Base-by-base conservation (phyloP, 345 rosid genomes). In the Linum usitatissimum region DNA sequence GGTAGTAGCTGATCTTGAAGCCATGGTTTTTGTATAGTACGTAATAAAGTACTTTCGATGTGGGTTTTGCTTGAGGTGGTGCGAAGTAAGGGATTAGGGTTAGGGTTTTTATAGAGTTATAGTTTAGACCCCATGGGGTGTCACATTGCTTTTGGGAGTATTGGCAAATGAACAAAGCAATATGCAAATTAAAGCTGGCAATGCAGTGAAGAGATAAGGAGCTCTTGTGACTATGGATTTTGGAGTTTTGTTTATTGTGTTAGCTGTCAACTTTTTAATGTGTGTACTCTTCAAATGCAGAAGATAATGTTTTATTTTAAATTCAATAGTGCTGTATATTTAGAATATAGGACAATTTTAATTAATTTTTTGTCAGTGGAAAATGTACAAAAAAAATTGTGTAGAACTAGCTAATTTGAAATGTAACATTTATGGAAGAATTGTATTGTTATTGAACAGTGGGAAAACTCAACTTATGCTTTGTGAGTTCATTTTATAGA, bases 1-100 rank as follows among this genome's bases (percentile, higher is more conserved):
- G 65, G 77, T 77, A 51, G 75, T 55, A 60, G 71, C 63, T 59
- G 28, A 23, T 23, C 63, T 86, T 65, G 86, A 68, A 49, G 72
- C 83, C 84, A 83, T 77, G 54, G 30, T 36, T 30, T n/a, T 17
- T 30, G 53, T 49, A 39, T 45, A 39, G 40, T 4, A 51, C 14
- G 5, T 20, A 18, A 13, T 42, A 19, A 17, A 5, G 58, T 18
- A 45, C 7, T 10, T 10, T 15, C 28, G 51, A 45, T 45, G 51
- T 45, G 14, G 14, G 51, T 10, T 10, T 15, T 45, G 51, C 38
- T 34, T 66, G 54, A 54, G 60, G 67, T 60, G 76, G 63, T 21
- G 76, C 18, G 59, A 38, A 55, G 42, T 1, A 12, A 3, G 31
- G 57, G 18, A 55, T 15, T 18, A 55, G 40, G 67, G 63, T 28